Evolutionary conservation across 352 stramenopile genomes (phyloP).

Genomic region (Pythium dissotocum): DNA sequence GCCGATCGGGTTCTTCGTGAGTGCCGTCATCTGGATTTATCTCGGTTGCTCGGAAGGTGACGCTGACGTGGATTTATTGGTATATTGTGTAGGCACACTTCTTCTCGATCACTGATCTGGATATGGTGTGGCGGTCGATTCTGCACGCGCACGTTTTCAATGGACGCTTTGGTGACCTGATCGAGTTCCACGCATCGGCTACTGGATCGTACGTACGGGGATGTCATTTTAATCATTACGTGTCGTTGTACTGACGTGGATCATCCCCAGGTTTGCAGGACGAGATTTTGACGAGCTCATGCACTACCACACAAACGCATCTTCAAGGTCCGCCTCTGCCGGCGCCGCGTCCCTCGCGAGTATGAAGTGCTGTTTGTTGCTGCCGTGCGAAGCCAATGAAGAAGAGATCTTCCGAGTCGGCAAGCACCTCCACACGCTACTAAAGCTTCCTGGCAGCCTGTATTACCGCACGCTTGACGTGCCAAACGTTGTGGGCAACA

Average conservation of each 20-base stretch:
- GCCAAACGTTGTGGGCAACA: background rate
- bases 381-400: slow-evolving; percentile 54
- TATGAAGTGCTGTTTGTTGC: slow-evolving; percentile 69
- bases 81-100: slow-evolving; percentile 35
- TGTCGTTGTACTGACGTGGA: background rate
- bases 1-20: slow-evolving; percentile 32
- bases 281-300: slow-evolving; percentile 81
- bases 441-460: slow-evolving; percentile 64
- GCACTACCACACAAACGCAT: slow-evolving; percentile 60
- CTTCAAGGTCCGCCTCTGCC: slow-evolving; percentile 36
- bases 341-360: slow-evolving; percentile 38
- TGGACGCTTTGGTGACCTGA: slow-evolving; percentile 36
- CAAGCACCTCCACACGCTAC: slow-evolving; percentile 61
- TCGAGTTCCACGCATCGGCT: slow-evolving; percentile 47
- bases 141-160: slow-evolving; percentile 45
- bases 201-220: slow-evolving; percentile 41
- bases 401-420: slow-evolving; percentile 77
- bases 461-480: slow-evolving; percentile 59
- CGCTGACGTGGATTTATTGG: background rate
- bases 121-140: slow-evolving; percentile 46
- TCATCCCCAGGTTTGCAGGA: slow-evolving; percentile 42
- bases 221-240: background rate
- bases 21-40: background rate
- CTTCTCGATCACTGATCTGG: slow-evolving; percentile 41
- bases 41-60: background rate